These are phyloP conservation scores for Dryadomyces quercus-mongolicae DNA, from an alignment of 2,329 filamentous ascomycete species.

Conservation along the genomic window DNA sequence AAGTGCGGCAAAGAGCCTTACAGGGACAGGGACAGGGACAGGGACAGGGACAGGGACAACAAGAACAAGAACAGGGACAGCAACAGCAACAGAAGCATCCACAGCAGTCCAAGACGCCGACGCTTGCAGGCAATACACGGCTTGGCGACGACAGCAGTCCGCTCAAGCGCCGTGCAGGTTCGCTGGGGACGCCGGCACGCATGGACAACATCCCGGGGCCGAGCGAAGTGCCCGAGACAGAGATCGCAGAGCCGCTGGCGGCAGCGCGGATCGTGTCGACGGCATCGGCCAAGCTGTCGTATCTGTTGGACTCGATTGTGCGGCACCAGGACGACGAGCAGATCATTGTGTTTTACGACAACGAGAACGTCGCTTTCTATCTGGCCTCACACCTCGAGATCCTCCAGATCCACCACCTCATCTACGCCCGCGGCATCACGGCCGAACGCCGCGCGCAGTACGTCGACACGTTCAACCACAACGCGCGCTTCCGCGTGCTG, in stretches of 20 bases:
- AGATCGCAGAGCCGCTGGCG: slow-evolving; percentile 36
- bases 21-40: slow-evolving; percentile 5
- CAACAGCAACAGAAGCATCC: neutral
- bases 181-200: slow-evolving; percentile 11
- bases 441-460: slow-evolving; percentile 58
- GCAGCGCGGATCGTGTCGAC: slow-evolving; percentile 61
- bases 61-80: neutral
- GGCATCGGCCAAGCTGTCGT: slow-evolving; percentile 75
- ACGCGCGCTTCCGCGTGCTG: slow-evolving; percentile 55
- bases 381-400: slow-evolving; percentile 73
- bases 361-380: slow-evolving; percentile 77
- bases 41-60: neutral
- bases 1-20: neutral
- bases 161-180: slow-evolving; percentile 21
- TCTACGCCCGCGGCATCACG: slow-evolving; percentile 53
- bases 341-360: slow-evolving; percentile 86
- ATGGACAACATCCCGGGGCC: slow-evolving; percentile 12
- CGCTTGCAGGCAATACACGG: slow-evolving; percentile 30
- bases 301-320: slow-evolving; percentile 63
- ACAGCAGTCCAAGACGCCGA: slow-evolving; percentile 9
- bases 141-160: slow-evolving; percentile 23
- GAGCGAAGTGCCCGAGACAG: slow-evolving; percentile 9
- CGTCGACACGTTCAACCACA: slow-evolving; percentile 64
- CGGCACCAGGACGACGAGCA: slow-evolving; percentile 62
- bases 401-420: slow-evolving; percentile 47